Evolutionary conservation across 768 basidiomycete species (phyloP).

Genomic region (Russula earlei): DNA sequence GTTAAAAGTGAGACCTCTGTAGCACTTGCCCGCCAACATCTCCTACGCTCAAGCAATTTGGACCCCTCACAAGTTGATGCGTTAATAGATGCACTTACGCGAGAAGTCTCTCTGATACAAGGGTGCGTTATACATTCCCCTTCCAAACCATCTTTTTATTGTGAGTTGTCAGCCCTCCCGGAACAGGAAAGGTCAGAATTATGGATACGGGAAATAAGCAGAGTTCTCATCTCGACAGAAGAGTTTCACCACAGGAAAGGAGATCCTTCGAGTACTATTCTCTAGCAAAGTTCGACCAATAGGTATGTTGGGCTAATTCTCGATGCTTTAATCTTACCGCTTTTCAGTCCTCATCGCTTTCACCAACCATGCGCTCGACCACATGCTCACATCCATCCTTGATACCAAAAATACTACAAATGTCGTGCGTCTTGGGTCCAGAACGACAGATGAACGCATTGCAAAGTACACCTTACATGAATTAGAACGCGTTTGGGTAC

Average conservation of each 20-base stretch:
- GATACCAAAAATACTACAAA: constrained; percentile 54
- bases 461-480: constrained; percentile 50
- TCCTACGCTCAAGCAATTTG: constrained; percentile 43
- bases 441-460: constrained; percentile 52
- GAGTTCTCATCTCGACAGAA: constrained; percentile 21
- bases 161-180: constrained; percentile 46
- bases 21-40: constrained; percentile 35
- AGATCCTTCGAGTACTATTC: constrained; percentile 59
- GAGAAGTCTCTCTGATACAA: constrained; percentile 61
- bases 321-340: not conserved
- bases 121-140: constrained; percentile 35
- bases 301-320: constrained; percentile 20
- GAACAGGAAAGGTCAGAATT: constrained; percentile 57
- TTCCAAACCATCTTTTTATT: not conserved
- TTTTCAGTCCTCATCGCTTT: constrained; percentile 44
- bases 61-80: constrained; percentile 69
- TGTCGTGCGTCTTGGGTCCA: constrained; percentile 61
- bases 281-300: constrained; percentile 44
- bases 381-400: constrained; percentile 55
- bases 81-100: constrained; percentile 47
- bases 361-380: constrained; percentile 76
- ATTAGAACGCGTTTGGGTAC: constrained; percentile 38
- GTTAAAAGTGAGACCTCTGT: constrained; percentile 37
- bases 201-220: not conserved
- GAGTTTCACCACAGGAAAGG: constrained; percentile 62